phyloP scores from a whole-genome alignment of 495 filamentous ascomycete genomes.

The Aspergillus bertholletiae region DNA sequence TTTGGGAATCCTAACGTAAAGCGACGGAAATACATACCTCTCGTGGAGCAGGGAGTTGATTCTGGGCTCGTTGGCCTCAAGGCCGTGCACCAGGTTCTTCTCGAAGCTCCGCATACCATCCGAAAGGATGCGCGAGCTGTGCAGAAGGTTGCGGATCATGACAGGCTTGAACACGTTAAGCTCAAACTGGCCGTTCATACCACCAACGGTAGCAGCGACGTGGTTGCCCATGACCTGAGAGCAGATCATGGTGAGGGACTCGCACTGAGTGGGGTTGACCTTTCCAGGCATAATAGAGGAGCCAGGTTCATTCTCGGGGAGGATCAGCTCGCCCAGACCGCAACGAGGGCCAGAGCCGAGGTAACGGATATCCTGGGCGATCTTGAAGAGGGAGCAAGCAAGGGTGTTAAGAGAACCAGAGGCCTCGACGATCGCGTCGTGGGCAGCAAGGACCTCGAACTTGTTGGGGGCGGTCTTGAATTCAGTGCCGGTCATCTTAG shows the following conservation, averaged over 20 bases:
- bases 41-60: constrained; percentile 87
- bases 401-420: constrained; percentile 91
- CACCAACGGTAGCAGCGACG: constrained; percentile 82
- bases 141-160: constrained; percentile 89
- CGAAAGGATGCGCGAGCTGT: constrained; percentile 79
- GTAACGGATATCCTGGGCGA: constrained; percentile 96
- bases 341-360: constrained; percentile 94
- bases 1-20: not conserved
- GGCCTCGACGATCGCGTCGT: constrained; percentile 94
- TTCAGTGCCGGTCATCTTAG: constrained; percentile 83
- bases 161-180: constrained; percentile 99
- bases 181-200: constrained; percentile 98
- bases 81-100: constrained; percentile 83
- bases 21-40: constrained; percentile 44
- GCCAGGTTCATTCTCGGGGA: constrained; percentile 97
- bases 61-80: constrained; percentile 88
- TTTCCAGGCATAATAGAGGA: constrained; percentile 98
- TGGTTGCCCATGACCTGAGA: constrained; percentile 98
- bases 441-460: constrained; percentile 96
- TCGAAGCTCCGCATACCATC: constrained; percentile 95
- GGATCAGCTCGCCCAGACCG: constrained; percentile 84
- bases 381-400: constrained; percentile 91
- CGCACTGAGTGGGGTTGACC: constrained; percentile 98
- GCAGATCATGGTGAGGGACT: constrained; percentile 97
- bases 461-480: constrained; percentile 99